Evolutionary conservation across 352 stramenopile genomes (phyloP).

Genomic region (Phytophthora vignae): DNA sequence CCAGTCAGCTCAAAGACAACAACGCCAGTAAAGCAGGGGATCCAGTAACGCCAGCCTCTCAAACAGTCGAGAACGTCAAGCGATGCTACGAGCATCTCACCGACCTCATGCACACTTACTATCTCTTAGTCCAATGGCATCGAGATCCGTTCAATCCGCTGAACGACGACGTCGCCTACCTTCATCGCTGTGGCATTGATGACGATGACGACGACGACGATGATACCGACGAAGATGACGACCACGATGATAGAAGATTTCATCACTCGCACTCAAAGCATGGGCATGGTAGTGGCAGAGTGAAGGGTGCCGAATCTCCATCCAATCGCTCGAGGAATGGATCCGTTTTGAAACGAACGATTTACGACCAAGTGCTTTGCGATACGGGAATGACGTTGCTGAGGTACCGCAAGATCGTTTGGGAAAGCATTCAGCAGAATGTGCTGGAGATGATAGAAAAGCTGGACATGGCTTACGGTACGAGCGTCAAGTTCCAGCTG

Average conservation of each 20-base stretch:
- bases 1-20: constrained; percentile 16
- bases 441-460: constrained; percentile 77
- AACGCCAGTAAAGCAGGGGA: constrained; percentile 32
- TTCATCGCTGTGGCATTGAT: constrained; percentile 87
- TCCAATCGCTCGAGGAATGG: constrained; percentile 45
- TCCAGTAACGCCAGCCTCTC: constrained; percentile 27
- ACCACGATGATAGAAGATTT: constrained; percentile 48
- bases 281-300: constrained; percentile 6
- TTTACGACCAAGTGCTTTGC: constrained; percentile 75
- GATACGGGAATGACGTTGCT: constrained; percentile 83
- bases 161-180: constrained; percentile 74
- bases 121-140: constrained; percentile 91
- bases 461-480: constrained; percentile 81
- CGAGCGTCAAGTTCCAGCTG: background rate
- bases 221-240: constrained; percentile 62
- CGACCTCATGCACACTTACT: constrained; percentile 90
- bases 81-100: constrained; percentile 74
- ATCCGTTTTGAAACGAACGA: constrained; percentile 37
- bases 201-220: constrained; percentile 82
- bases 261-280: constrained; percentile 33
- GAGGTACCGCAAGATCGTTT: constrained; percentile 87
- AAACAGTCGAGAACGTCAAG: constrained; percentile 71
- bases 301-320: constrained; percentile 32
- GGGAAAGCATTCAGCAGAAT: constrained; percentile 88
- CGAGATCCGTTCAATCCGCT: constrained; percentile 81